Evolutionary conservation across 495 filamentous ascomycete genomes (phyloP), one percentile per base, ranked within the genome.

Genomic region (Delitschia confertaspora): DNA sequence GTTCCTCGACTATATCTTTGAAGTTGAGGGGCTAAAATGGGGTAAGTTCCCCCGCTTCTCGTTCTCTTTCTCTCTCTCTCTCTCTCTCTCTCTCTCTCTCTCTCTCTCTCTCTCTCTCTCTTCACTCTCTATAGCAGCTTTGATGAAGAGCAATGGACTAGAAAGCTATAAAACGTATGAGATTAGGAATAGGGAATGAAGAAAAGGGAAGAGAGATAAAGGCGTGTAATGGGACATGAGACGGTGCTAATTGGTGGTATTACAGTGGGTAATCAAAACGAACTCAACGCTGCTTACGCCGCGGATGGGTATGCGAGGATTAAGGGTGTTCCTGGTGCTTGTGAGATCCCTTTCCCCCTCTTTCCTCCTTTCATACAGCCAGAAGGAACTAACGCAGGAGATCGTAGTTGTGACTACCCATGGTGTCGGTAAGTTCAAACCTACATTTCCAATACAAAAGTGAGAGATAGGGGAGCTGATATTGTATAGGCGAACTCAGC

Each of bases 281-380:
- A 66, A 29, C 48, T 64, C 4, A 64, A 64, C 37, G 58, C 53
- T 6, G 55, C 61, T 13, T 66, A 66, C 34, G 62, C 62, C 8
- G 59, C 64, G 6, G 64, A 66, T 43, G 62, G 64, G 4, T 66
- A 66, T 44, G 59, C 52, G 6, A 25, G 64, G 30, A 49, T 60
- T 9, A 59, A 58, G 17, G 58, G 53, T 5, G 47, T 51, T 1
- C 62, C 62, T 1, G 62, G 62, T 11, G 33, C 37, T 10, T 44
- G 47, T 55, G 33, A 30, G 51, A 42, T 4, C 21, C 32, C n/a
- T 20, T 22, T 6, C 11, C 11, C n/a, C 18, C 2, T 8, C 25
- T 20, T 13, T 42, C 4, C 5, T 42, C 7, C 16, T 26, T n/a
- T 14, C 4, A 31, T 31, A 26, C 19, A n/a, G n/a, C n/a, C n/a